A percentile compares a stretch with the other conserved stretches of the same genome.
Evolutionary conservation across 2,329 filamentous ascomycete genomes (phyloP).

Genomic region (Trichoderma hamatum): DNA sequence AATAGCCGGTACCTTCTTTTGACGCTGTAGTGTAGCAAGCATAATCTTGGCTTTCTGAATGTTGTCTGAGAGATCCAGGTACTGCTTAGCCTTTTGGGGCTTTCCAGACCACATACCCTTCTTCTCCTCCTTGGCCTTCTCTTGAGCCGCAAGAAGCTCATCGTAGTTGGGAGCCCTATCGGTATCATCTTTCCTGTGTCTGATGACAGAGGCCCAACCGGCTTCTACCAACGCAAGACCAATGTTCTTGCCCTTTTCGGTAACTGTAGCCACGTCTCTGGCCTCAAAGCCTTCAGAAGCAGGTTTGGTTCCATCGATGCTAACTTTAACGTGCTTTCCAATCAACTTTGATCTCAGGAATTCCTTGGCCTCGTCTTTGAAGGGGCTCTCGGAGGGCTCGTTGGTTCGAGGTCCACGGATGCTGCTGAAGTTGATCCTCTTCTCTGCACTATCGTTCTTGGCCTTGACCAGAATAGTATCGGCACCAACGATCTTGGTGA

Average conservation of each 20-base stretch:
- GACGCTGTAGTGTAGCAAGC: conserved; percentile 80
- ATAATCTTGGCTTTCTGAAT: conserved; percentile 96
- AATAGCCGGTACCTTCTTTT: conserved; percentile 89
- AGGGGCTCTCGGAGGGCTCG: conserved; percentile 85
- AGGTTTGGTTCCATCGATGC: conserved; percentile 86
- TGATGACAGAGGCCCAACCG: conserved; percentile 90
- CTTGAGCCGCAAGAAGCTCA: conserved; percentile 78
- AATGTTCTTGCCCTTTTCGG: conserved; percentile 82
- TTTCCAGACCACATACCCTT: conserved; percentile 97
- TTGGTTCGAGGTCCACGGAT: conserved; percentile 88
- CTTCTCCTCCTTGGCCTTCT: conserved; percentile 79
- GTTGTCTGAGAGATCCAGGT: conserved; percentile 87
- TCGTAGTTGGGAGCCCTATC: conserved; percentile 95
- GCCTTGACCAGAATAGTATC: conserved; percentile 87
- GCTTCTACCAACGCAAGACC: conserved; percentile 84
- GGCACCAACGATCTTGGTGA: conserved; percentile 82
- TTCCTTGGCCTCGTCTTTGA: conserved; percentile 92
- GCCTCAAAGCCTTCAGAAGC: conserved; percentile 90
- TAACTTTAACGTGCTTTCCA: conserved; percentile 90
- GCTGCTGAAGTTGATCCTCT: conserved; percentile 89
- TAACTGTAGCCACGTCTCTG: conserved; percentile 89
- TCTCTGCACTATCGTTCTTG: conserved; percentile 79
- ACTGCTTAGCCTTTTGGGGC: conserved; percentile 78
- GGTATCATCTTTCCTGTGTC: conserved; percentile 91
- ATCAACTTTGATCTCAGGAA: conserved; percentile 92